A percentile compares a stretch with the other conserved stretches of the same genome.
Conservation (phyloP, 352 stramenopile species). For the Globisporangium abappressorium region DNA sequence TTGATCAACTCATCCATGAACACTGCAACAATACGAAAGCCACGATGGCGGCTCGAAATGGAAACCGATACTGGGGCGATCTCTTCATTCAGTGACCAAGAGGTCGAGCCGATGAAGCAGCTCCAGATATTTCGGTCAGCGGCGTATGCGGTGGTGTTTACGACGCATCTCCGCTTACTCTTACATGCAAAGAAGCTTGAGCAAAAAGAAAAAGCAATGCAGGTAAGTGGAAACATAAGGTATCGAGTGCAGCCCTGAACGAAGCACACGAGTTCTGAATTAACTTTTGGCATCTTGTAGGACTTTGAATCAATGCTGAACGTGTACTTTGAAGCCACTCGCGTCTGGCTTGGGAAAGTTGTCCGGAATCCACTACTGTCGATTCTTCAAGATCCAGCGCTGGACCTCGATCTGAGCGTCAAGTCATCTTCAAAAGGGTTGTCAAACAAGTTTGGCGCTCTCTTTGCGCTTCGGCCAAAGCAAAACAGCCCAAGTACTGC, state of each 20-base stretch:
- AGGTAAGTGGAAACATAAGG: conserved; percentile 17
- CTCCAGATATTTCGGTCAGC: conserved; percentile 46
- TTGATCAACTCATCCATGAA: conserved; percentile 36
- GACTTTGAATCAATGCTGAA: conserved; percentile 60
- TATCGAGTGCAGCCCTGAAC: not conserved
- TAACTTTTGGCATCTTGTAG: conserved; percentile 18
- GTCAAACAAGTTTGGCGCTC: too few relatives aligned
- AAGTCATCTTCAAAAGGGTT: too few relatives aligned
- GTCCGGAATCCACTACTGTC: too few relatives aligned
- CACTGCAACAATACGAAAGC: conserved; percentile 26
- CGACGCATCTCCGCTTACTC: conserved; percentile 27
- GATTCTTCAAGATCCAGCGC: too few relatives aligned
- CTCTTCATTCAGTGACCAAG: conserved; percentile 22
- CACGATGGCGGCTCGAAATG: conserved; percentile 47
- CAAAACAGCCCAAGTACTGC: not conserved
- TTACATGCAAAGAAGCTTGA: conserved; percentile 34
- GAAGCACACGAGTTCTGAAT: not conserved
- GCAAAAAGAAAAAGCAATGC: conserved; percentile 32
- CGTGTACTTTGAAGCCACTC: conserved; percentile 66
- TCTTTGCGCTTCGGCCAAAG: conserved; percentile 29
- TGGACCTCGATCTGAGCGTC: too few relatives aligned
- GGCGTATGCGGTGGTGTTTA: conserved; percentile 26
- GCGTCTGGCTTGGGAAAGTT: too few relatives aligned
- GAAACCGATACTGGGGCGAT: conserved; percentile 33
- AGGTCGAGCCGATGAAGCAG: conserved; percentile 23